Percentiles rank a stretch among this genome's conserved stretches.
Conservation (phyloP, 345 rosid species). For the Eucalyptus pumila region DNA sequence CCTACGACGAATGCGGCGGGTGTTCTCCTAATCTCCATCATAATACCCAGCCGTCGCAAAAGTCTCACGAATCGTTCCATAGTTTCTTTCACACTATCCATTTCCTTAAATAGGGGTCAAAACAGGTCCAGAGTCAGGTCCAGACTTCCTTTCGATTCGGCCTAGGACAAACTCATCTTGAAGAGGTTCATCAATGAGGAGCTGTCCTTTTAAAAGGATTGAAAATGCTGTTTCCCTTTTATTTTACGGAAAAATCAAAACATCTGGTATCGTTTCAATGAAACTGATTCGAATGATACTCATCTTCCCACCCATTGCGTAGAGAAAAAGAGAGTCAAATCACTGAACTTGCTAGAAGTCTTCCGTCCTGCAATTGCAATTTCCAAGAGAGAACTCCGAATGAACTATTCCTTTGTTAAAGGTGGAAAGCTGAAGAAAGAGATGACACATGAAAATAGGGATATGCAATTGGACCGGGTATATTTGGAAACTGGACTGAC, state of each 20-base stretch:
- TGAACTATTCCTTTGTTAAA: not conserved
- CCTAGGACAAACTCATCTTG: not conserved
- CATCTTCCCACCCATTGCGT: not conserved
- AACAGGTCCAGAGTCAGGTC: not conserved
- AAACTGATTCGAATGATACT: no score
- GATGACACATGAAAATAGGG: not conserved
- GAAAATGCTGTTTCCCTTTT: not conserved
- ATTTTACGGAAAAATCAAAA: no score
- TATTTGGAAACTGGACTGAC: accelerated
- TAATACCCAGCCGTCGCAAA: not conserved
- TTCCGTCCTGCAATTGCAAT: not conserved
- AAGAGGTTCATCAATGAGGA: not conserved
- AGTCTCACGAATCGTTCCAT: not conserved
- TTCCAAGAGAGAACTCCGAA: not conserved
- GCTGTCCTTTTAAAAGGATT: not conserved
- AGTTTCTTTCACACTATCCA: not conserved
- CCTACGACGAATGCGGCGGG: not conserved
- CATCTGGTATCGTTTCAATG: not conserved
- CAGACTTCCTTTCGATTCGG: not conserved
- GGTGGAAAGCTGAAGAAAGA: not conserved
- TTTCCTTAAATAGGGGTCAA: not conserved
- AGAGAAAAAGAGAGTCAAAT: not conserved
- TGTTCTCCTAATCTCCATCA: not conserved
- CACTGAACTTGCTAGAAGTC: not conserved
- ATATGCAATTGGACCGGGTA: accelerated